Percentiles rank a stretch among this genome's conserved stretches.
Conservation (phyloP, 2,329 filamentous ascomycete genomes). For the Fusarium torreyae region DNA sequence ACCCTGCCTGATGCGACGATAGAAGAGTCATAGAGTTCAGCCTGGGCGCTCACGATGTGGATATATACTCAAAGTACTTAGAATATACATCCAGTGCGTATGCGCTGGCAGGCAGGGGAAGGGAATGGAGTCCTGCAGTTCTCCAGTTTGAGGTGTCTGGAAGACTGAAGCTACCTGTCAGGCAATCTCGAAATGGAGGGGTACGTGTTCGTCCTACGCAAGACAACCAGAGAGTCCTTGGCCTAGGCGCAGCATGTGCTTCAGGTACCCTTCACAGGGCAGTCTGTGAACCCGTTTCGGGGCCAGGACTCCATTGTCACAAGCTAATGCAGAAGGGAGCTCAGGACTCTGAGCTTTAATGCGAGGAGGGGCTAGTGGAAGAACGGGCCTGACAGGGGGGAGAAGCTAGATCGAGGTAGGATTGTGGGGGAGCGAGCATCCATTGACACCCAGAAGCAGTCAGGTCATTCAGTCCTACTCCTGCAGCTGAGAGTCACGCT, state of each 20-base stretch:
- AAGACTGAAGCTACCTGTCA: constrained; percentile 18
- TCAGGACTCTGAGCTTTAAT: too few relatives aligned
- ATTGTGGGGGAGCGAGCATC: constrained; percentile 23
- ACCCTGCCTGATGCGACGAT: constrained; percentile 35
- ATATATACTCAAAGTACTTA: constrained; percentile 9
- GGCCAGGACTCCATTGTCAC: neutral
- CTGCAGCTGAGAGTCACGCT: constrained; percentile 25
- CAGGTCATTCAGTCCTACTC: constrained; percentile 16
- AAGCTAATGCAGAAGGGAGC: constrained; percentile 27
- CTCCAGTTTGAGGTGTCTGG: constrained; percentile 12
- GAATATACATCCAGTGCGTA: constrained; percentile 16
- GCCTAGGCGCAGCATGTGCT: constrained; percentile 7
- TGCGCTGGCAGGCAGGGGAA: constrained; percentile 13
- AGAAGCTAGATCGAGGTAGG: constrained; percentile 12
- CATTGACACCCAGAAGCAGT: constrained; percentile 25
- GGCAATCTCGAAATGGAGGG: constrained; percentile 7
- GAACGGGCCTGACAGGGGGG: constrained; percentile 20
- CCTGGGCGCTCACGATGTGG: constrained; percentile 25
- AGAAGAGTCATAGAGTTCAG: constrained; percentile 36
- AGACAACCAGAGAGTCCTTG: constrained; percentile 1
- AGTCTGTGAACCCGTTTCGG: constrained; percentile 5
- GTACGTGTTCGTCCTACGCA: constrained; percentile 31
- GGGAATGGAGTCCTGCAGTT: constrained; percentile 15
- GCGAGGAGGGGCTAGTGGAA: constrained; percentile 9
- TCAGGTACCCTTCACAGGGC: constrained; percentile 2